Conservation (phyloP, 78 protist genomes). For the Blattamonas nauphoetae region DNA sequence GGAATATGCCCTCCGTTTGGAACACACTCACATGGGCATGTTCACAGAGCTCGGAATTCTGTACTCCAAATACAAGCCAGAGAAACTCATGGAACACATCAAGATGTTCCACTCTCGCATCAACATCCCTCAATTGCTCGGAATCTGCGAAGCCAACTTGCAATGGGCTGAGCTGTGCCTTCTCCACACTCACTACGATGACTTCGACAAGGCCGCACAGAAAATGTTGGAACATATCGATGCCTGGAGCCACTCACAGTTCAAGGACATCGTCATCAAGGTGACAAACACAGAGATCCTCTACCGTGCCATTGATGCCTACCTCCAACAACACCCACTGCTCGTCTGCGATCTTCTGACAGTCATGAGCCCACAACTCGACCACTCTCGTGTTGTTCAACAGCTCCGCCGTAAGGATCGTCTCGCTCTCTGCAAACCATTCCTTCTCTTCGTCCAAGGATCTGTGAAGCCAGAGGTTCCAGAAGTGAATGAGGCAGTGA, state of each 20-base stretch:
- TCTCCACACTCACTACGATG: constrained; percentile 84
- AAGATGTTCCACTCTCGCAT: constrained; percentile 53
- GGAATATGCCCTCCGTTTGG: constrained; percentile 76
- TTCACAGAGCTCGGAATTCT: constrained; percentile 94
- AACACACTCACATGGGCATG: constrained; percentile 94
- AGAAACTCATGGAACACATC: constrained; percentile 92
- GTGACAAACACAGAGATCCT: constrained; percentile 77
- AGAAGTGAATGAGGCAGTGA: constrained; percentile 88
- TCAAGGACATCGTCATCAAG: constrained; percentile 79
- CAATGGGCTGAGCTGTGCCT: constrained; percentile 80
- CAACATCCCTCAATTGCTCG: constrained; percentile 80
- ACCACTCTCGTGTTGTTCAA: constrained; percentile 64
- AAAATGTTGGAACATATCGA: constrained; percentile 86
- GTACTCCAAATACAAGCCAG: constrained; percentile 82
- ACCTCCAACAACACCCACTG: constrained; percentile 46
- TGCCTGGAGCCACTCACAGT: constrained; percentile 82
- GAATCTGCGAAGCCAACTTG: constrained; percentile 70
- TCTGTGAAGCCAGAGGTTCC: background rate
- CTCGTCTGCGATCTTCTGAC: constrained; percentile 73
- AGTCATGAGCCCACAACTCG: constrained; percentile 60
- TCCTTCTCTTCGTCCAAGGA: constrained; percentile 63
- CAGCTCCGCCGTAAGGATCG: constrained; percentile 10
- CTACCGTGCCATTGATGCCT: constrained; percentile 55
- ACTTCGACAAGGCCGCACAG: constrained; percentile 86
- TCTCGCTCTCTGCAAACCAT: constrained; percentile 79